phyloP scores from a whole-genome alignment of 192 early-diverging fungal species.

The Linnemannia exigua region DNA sequence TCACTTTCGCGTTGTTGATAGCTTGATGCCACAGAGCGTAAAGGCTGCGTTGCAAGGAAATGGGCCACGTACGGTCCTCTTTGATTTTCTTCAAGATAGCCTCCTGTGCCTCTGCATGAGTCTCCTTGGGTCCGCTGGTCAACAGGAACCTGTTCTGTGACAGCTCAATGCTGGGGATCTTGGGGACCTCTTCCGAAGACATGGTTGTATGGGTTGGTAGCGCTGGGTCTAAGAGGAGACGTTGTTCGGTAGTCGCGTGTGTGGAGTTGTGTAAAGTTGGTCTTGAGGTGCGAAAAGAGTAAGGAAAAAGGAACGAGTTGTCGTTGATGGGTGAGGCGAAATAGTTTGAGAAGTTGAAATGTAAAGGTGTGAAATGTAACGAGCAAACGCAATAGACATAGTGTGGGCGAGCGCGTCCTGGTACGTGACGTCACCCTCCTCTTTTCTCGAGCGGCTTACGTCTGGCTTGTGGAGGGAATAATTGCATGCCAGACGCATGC shows the following conservation, averaged over 20 bases:
- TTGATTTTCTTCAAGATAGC: constrained; percentile 82
- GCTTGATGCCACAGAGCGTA: neutral
- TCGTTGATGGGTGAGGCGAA: neutral
- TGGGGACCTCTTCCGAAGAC: constrained; percentile 75
- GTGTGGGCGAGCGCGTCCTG: neutral
- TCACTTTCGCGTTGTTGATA: neutral
- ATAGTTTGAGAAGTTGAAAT: neutral
- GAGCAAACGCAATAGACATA: neutral
- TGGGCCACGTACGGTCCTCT: constrained; percentile 80
- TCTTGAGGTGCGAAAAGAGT: neutral
- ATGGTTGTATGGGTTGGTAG: constrained; percentile 34
- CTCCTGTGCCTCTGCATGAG: constrained; percentile 75
- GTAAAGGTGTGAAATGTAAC: constrained; percentile 11
- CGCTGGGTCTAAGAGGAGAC: too few relatives aligned
- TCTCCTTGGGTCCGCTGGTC: constrained; percentile 78
- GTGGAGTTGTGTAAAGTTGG: neutral
- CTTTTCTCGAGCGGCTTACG: neutral
- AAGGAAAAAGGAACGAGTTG: neutral
- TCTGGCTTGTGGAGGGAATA: neutral
- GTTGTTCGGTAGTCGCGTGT: neutral
- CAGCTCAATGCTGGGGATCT: constrained; percentile 92
- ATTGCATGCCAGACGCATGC: constrained; percentile 3
- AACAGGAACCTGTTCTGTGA: constrained; percentile 88
- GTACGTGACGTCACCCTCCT: constrained; percentile 12
- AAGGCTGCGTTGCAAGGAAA: neutral